Conservation (phyloP, 352 stramenopile genomes). For the Pythium aphanidermatum region DNA sequence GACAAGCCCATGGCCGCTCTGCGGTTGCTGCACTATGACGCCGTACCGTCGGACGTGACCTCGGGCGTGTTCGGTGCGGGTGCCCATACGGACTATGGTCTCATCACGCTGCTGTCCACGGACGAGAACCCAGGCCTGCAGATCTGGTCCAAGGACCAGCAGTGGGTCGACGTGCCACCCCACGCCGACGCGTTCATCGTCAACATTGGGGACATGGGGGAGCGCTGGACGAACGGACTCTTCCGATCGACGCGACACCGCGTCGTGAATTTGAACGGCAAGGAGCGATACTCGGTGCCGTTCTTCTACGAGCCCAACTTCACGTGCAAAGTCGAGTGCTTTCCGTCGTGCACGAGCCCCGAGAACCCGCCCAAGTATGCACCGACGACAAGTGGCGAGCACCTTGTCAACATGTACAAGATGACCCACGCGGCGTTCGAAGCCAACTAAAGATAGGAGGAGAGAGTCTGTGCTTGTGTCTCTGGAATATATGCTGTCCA, state of each 20-base stretch:
- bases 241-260: conserved; percentile 65
- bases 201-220: conserved; percentile 71
- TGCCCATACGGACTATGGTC: conserved; percentile 71
- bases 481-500: too few species aligned
- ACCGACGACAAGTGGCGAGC: conserved; percentile 64
- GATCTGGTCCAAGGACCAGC: conserved; percentile 36
- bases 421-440: conserved; percentile 59
- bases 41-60: conserved; percentile 51
- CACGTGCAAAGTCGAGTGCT: conserved; percentile 52
- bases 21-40: conserved; percentile 68
- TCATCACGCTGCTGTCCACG: conserved; percentile 64
- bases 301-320: conserved; percentile 81
- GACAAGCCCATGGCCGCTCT: conserved; percentile 78
- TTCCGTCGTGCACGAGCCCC: conserved; percentile 46
- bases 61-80: conserved; percentile 66
- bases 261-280: conserved; percentile 50
- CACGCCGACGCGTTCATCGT: conserved; percentile 52
- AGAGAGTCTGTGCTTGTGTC: too few species aligned
- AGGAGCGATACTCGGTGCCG: conserved; percentile 68
- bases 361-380: conserved; percentile 46
- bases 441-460: too few species aligned
- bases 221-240: conserved; percentile 65
- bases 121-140: conserved; percentile 50
- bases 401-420: conserved; percentile 73
- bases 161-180: conserved; percentile 61